Base-by-base conservation (phyloP, 2,329 filamentous ascomycete genomes). In the Venturiaceae sp. region DNA sequence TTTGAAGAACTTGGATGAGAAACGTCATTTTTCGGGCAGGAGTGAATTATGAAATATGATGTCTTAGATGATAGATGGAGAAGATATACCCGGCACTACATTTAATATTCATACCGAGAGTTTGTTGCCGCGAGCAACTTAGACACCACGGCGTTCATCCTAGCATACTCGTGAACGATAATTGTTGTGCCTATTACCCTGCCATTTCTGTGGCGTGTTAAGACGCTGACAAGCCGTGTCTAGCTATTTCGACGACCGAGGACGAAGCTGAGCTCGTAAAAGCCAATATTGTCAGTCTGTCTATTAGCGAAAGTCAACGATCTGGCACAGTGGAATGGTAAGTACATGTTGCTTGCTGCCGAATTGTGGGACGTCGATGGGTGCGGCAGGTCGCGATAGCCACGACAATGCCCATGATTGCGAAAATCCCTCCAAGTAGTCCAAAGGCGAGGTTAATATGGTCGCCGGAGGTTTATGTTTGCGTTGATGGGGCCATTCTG, bases 1-100 rank as follows among this genome's bases (percentile, higher is more conserved):
- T 79, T 58, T 79, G 60, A 61, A 13, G 3, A 8, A 19, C n/a
- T 36, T n/a, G 52, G 4, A 5, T 28, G 33, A 14, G 5, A 4
- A 14, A 46, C 14, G 16, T 46, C 9, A 28, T 23, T 4, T 6
- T 26, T 46, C 7, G n/a, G n/a, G n/a, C n/a, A n/a, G n/a, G n/a
- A n/a, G 21, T 13, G n/a, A 3, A 26, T 14, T 7, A 39, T 4
- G 21, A 14, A 4, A 28, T 9, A 26, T 5, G 21, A 8, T 9
- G 13, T 28, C 41, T 13, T 28, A 9, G 11, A 46, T 14, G 21
- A 46, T 28, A 28, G 19, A 26, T 13, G 16, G 11, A 28, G 21
- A 14, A 9, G 3, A 2, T 21, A 44, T 44, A 2, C 9, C 39
- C 21, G 26, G 19, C 19, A 44, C 3, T 21, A 6, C 19, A 1